Base-by-base conservation (phyloP, 345 rosid species). In the Aquilaria malaccensis region DNA sequence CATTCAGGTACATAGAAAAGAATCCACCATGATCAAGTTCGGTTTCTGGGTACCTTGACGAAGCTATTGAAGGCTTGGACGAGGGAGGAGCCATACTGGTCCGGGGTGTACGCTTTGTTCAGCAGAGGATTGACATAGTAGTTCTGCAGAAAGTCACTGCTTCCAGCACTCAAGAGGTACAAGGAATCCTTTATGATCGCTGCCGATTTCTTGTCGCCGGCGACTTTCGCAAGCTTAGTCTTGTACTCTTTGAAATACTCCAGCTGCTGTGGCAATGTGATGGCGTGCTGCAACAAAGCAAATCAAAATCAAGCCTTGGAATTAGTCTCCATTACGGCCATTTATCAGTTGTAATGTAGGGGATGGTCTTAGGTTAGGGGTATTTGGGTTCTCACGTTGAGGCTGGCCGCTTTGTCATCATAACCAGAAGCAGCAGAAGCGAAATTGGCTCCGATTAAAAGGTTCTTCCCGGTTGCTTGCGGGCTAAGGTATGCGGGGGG, bases 351-450 rank as follows among this genome's bases (percentile, higher is more conserved):
- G 12, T 46, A 49, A 49, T 7, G 13, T 15, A 37, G 43, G 5
- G 43, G 7, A 37, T 37, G 7, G 4, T 37, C 7, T 37, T 37
- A 2, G 5, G 7, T 2, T 37, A 9, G 7, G 5, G 7, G 43
- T 37, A 37, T 37, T 37, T 37, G 5, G 43, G 5, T 5, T 3
- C 68, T 72, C 51, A 91, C 93, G 56, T 76, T 91, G 49, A 82
- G 1, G 14, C n/a, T 4, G 13, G 99, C 87, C 37, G 95, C 85
- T 64, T 66, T 77, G 13, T 90, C 96, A 65, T 94, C 96, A 48
- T 79, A 94, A 47, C 99, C 99, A 67, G 96, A 80, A 52, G 80
- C 99, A 63, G 99, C 97, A 1, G 97, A 88, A 65, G 97, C 99
- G 64, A 90, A 94, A 76, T 88, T 94, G 56, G 89, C 83, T 71